A percentile compares a stretch with the other conserved stretches of the same genome.
These are phyloP conservation scores for Penicillium lagena DNA, from an alignment of 495 filamentous ascomycete genomes.

Conservation along the genomic window DNA sequence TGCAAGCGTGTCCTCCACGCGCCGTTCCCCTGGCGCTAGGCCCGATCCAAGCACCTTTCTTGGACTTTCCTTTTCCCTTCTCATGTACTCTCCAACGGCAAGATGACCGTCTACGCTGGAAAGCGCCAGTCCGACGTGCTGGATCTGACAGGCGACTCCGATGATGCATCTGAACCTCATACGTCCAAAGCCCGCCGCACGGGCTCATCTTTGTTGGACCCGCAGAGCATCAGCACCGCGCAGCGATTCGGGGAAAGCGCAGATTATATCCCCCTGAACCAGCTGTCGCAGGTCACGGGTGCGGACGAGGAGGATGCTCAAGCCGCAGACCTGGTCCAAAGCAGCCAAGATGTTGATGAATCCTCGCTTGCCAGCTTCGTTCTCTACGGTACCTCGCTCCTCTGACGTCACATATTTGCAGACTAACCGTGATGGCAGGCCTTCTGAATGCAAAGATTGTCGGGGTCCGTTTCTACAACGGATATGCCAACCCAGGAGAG, in stretches of 20 bases:
- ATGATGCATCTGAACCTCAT: conserved; percentile 10
- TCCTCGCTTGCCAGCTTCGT: conserved; percentile 35
- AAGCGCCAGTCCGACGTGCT: conserved; percentile 17
- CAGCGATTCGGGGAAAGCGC: conserved; percentile 30
- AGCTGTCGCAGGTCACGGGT: conserved; percentile 20
- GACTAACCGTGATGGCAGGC: conserved; percentile 12
- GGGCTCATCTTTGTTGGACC: not conserved
- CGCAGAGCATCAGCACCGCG: conserved; percentile 5
- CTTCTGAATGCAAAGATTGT: conserved; percentile 61
- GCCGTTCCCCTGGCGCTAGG: not conserved
- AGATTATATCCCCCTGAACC: conserved; percentile 28
- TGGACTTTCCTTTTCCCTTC: not conserved
- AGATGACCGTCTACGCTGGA: not conserved
- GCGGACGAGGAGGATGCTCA: conserved; percentile 33
- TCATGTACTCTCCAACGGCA: not conserved
- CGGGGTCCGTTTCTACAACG: conserved; percentile 72
- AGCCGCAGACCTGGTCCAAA: conserved; percentile 23
- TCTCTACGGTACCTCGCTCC: conserved; percentile 40
- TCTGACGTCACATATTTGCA: not conserved
- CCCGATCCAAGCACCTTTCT: not conserved
- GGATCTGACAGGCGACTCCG: not conserved
- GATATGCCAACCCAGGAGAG: conserved; percentile 65
- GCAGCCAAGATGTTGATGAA: conserved; percentile 36
- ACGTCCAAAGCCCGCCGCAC: conserved; percentile 9
- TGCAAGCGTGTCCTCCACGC: not conserved